Evolutionary conservation across 148 eudicot species (phyloP).

Genomic region (Camellia granthamiana): DNA sequence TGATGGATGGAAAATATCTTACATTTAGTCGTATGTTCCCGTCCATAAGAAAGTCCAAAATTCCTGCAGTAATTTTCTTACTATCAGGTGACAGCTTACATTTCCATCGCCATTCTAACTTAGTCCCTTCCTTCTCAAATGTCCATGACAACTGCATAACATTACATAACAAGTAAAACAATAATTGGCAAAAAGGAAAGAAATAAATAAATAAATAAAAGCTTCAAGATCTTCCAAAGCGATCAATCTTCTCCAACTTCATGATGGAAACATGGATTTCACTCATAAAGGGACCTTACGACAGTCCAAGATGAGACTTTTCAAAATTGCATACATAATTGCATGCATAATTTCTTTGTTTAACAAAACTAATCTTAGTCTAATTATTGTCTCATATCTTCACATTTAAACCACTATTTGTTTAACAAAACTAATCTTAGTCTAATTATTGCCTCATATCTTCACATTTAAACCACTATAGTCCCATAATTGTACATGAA

Average conservation of each 20-base stretch:
- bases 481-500: neutral
- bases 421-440: neutral
- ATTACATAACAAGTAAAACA: constrained; percentile 5
- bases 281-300: neutral
- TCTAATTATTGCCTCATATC: neutral
- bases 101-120: constrained; percentile 94
- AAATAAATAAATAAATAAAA: neutral
- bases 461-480: neutral
- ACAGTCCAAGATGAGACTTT: neutral
- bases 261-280: constrained; percentile 3
- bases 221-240: neutral
- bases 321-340: neutral
- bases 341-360: neutral
- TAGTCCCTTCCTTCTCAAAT: constrained; percentile 84
- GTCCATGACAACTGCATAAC: constrained; percentile 75
- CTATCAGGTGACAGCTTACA: constrained; percentile 67
- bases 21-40: constrained; percentile 86
- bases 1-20: constrained; percentile 24
- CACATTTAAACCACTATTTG: neutral
- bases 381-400: neutral
- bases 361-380: neutral
- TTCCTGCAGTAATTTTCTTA: constrained; percentile 54
- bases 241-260: neutral
- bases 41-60: constrained; percentile 87
- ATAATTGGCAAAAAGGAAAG: neutral